These are phyloP conservation scores for Ilex paraguariensis DNA, from an alignment of 305 asterid genomes.

Conservation along the genomic window DNA sequence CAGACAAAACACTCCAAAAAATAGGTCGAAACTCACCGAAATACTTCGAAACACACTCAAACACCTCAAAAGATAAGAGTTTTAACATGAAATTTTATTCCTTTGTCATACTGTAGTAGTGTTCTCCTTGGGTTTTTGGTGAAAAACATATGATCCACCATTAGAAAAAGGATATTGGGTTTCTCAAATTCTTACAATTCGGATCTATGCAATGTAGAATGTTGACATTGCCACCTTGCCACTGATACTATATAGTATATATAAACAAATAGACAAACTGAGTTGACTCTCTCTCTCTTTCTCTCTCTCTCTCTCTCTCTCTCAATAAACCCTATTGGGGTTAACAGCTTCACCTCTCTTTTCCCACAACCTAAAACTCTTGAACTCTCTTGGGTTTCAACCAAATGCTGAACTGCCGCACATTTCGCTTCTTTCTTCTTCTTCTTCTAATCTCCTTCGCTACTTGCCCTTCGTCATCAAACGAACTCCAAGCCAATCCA, in stretches of 20 bases:
- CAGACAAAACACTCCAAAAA: too few relatives aligned
- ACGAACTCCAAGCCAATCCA: background rate
- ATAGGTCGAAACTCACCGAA: too few relatives aligned
- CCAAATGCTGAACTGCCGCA: constrained; percentile 1
- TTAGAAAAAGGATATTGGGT: background rate
- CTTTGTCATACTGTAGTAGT: too few relatives aligned
- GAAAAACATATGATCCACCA: too few relatives aligned
- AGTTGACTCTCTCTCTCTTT: background rate
- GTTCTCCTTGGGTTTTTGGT: too few relatives aligned
- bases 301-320: background rate
- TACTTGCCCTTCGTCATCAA: constrained; percentile 1
- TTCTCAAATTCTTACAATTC: constrained; percentile 10
- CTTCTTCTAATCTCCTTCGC: constrained; percentile 1
- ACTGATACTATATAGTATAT: background rate
- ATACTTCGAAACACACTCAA: too few relatives aligned
- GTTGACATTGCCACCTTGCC: constrained; percentile 17
- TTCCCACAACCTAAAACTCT: background rate
- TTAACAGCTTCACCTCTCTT: background rate
- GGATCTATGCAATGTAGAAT: constrained; percentile 26
- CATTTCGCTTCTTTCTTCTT: constrained; percentile 4
- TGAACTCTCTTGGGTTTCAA: constrained; percentile 7
- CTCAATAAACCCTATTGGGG: background rate
- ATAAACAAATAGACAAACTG: too few relatives aligned
- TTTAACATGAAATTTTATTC: too few relatives aligned
- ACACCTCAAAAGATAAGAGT: too few relatives aligned